Base-by-base conservation (phyloP, 257 asterid species). In the Handroanthus guayacan region DNA sequence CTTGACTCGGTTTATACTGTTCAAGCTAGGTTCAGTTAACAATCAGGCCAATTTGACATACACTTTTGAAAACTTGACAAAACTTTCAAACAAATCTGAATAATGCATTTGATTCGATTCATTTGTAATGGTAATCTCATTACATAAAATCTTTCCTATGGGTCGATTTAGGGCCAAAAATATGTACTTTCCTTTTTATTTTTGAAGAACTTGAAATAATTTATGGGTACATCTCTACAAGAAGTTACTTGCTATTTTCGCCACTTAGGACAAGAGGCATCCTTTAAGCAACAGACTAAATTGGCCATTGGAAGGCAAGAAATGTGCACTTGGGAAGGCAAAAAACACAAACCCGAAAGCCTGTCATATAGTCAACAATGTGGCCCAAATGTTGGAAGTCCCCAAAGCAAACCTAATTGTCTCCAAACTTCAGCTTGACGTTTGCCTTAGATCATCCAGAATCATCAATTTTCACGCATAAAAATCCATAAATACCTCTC, bases 401-500 rank as follows among this genome's bases (percentile, higher is more conserved):
- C 81, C 31, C 13, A 72, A 77, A 68, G 75, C 58, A 67, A 69
- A 8, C 56, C 56, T 74, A 31, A 70, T 72, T 72, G 48, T 54
- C 54, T 45, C 7, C 8, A 8, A 38, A 57, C 69, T 66, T 52
- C 2, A 10, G 4, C 62, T 7, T 61, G 67, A 61, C 81, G 77
- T 75, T 67, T 3, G 74, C 75, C 71, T 75, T 58, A 66, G 60
- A 50, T 79, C 84, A 79, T 18, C 70, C 11, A 36, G 9, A 57
- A 61, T 78, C 78, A 82, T 52, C 57, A 54, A 37, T 38, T 25
- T 25, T 25, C 16, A 20, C 8, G 12, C 14, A 13, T 66, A 75
- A 68, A 16, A 50, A 58, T 62, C 81, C 68, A 78, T 84, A 80
- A 78, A 84, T 78, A 84, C 2, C 72, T 52, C 51, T 58, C 65